These are phyloP conservation scores for Scheffersomyces cryptocercus DNA, from an alignment of 1,139 yeast genomes.

Conservation along the genomic window DNA sequence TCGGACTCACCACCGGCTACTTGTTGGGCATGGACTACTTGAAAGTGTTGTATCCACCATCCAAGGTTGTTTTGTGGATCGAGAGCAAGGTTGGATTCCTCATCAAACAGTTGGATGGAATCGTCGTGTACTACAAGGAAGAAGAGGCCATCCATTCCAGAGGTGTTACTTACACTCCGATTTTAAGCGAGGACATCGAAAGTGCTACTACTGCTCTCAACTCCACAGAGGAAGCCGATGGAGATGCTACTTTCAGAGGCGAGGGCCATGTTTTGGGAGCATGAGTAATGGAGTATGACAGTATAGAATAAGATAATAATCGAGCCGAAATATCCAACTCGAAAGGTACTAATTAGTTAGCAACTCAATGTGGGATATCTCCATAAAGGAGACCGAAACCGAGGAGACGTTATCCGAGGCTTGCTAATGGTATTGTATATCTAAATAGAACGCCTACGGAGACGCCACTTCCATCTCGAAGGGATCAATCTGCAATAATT, in stretches of 20 bases:
- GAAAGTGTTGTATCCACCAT: slow-evolving; percentile 63
- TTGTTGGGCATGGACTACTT: slow-evolving; percentile 59
- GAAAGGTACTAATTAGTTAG: no score
- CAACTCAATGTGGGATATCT: no score
- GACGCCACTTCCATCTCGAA: no score
- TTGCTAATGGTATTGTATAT: no score
- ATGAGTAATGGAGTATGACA: neutral
- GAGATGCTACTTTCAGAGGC: slow-evolving; percentile 22
- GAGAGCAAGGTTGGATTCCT: slow-evolving; percentile 54
- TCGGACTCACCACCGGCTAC: slow-evolving; percentile 43
- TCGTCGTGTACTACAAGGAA: slow-evolving; percentile 58
- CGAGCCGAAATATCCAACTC: no score
- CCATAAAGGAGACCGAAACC: no score
- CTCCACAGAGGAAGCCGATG: neutral
- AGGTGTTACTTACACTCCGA: slow-evolving; percentile 37
- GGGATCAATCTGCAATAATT: no score
- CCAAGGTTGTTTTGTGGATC: slow-evolving; percentile 62
- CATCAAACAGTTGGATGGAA: slow-evolving; percentile 55
- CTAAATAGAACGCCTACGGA: no score
- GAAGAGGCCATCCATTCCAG: slow-evolving; percentile 51
- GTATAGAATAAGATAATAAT: no score
- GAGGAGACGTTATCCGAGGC: no score
- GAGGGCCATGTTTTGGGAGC: slow-evolving; percentile 36
- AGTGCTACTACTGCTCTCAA: slow-evolving; percentile 8
- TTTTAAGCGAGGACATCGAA: slow-evolving; percentile 30